These are phyloP conservation scores for Hippophae gyantsensis DNA, from an alignment of 306 rosid species.

Conservation along the genomic window DNA sequence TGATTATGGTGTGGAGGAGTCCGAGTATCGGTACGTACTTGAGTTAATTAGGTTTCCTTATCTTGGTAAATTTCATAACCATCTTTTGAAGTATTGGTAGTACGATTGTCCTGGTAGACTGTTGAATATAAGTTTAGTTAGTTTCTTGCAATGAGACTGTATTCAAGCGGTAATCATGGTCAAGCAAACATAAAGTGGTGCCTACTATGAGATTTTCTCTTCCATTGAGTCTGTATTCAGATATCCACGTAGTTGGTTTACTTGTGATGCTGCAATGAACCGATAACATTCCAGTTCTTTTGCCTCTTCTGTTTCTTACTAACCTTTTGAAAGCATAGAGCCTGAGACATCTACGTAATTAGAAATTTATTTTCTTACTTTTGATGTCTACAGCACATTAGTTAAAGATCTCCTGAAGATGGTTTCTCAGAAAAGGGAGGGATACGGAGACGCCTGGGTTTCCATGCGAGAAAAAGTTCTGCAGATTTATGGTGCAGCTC, in stretches of 20 bases:
- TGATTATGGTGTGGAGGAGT: constrained; percentile 57
- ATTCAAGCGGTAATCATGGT: too few species aligned
- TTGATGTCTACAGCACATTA: constrained; percentile 56
- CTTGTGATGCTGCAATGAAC: too few species aligned
- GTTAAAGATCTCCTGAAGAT: constrained; percentile 75
- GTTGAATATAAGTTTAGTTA: too few species aligned
- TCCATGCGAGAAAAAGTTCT: constrained; percentile 53
- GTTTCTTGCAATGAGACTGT: too few species aligned
- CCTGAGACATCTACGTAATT: constrained; percentile 13
- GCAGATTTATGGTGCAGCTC: constrained; percentile 55
- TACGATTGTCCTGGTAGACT: too few species aligned
- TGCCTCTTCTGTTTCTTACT: not conserved
- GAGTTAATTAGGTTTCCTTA: too few species aligned
- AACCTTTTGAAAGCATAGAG: constrained; percentile 8
- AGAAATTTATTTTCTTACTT: constrained; percentile 22
- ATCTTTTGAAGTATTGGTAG: too few species aligned
- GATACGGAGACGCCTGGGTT: constrained; percentile 56
- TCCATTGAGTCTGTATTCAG: too few species aligned
- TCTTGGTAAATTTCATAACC: not conserved
- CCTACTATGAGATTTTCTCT: too few species aligned
- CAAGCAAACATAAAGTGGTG: too few species aligned
- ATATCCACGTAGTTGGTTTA: too few species aligned
- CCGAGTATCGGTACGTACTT: constrained; percentile 71
- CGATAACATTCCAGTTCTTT: too few species aligned
- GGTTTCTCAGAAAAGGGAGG: constrained; percentile 41